These are phyloP conservation scores for Cymbopogon citratus DNA, from an alignment of 176 grass and related monocot species.

Conservation along the genomic window DNA sequence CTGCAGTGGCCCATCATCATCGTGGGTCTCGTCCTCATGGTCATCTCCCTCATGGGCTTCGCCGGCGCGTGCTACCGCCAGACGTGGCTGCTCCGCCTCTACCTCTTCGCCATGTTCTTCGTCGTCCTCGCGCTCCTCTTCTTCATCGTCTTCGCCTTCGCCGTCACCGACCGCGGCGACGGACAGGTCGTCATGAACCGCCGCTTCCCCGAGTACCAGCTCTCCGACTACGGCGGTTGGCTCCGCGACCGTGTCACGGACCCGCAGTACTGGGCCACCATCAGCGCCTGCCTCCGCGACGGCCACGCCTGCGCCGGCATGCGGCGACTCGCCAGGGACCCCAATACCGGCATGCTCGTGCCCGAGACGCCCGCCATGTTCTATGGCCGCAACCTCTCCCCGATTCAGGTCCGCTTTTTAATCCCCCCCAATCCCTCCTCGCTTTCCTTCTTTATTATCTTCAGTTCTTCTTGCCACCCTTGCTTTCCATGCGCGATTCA, in stretches of 20 bases:
- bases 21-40: constrained; percentile 68
- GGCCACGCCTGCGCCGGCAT: constrained; percentile 51
- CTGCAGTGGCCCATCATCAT: constrained; percentile 96
- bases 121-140: constrained; percentile 77
- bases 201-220: constrained; percentile 81
- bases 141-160: constrained; percentile 97
- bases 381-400: constrained; percentile 65
- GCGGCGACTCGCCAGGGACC: constrained; percentile 24
- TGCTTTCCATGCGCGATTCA: background rate
- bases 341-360: constrained; percentile 56
- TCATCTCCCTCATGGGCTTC: constrained; percentile 79
- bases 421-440: background rate
- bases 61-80: constrained; percentile 87
- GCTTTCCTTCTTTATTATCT: background rate
- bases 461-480: constrained; percentile 14
- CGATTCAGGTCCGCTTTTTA: constrained; percentile 54
- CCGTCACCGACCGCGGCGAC: constrained; percentile 82
- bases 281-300: constrained; percentile 63
- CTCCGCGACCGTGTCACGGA: constrained; percentile 64
- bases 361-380: constrained; percentile 43
- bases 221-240: constrained; percentile 77
- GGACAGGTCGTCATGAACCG: constrained; percentile 82
- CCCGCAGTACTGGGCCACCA: constrained; percentile 68
- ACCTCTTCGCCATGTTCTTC: constrained; percentile 99
- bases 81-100: constrained; percentile 81